Conservation (phyloP, 768 basidiomycete species). For the Serendipita sp. region DNA sequence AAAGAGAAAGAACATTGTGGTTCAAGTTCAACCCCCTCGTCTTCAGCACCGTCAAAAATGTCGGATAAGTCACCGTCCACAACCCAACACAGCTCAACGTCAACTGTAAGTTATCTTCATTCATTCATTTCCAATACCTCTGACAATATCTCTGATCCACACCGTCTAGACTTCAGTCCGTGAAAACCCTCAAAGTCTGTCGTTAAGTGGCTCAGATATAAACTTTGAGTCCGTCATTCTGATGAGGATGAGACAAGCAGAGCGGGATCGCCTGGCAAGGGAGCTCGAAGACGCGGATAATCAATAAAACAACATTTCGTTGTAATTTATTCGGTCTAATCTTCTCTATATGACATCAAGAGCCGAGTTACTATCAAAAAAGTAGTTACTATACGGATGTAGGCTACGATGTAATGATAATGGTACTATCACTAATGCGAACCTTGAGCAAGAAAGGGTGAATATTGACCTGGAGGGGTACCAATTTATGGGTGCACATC, state of each 20-base stretch:
- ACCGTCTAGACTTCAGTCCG: no score
- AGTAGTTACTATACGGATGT: no score
- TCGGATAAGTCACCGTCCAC: not conserved
- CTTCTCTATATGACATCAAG: no score
- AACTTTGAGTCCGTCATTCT: conserved; percentile 71
- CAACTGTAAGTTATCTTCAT: not conserved
- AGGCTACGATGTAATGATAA: no score
- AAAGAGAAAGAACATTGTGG: not conserved
- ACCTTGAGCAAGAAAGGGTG: no score
- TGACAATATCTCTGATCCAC: no score
- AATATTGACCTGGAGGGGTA: no score
- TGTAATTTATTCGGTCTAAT: no score
- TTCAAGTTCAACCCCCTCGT: not conserved
- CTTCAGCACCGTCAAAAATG: not conserved
- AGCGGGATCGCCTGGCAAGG: conserved; percentile 51
- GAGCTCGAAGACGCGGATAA: conserved; percentile 27
- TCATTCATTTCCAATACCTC: not conserved
- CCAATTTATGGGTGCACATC: no score
- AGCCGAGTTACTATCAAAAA: no score
- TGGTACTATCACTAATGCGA: no score
- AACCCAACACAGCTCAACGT: not conserved
- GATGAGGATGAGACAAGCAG: conserved; percentile 66
- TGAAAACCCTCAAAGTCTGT: not conserved
- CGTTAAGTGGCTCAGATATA: conserved; percentile 23
- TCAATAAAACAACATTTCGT: not conserved